Evolutionary conservation across 2,329 filamentous ascomycete genomes (phyloP), one percentile per base, ranked within the genome.

Genomic region (Alternaria sp.): DNA sequence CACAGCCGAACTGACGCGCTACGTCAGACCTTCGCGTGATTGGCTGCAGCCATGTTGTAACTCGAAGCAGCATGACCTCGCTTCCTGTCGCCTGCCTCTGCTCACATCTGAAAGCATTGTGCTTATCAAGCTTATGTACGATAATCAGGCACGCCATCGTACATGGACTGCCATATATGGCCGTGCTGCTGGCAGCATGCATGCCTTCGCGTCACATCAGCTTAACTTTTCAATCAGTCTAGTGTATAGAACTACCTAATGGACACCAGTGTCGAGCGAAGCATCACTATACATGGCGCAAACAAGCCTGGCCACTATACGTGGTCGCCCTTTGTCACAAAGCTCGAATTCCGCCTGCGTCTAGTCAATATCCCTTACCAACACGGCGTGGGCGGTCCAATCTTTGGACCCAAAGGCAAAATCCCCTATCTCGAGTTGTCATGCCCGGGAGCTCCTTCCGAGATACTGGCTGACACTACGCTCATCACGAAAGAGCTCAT

Each of bases 331-430:
- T 22, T 88, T 65, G 86, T 88, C 53, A 84, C 78, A 44, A 90
- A 90, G 71, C 79, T 89, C 16, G 88, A 90, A 70, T 81, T 86
- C 18, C 86, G 87, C 14, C 80, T 89, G 6, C 87, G 88, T 38
- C 36, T 38, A n/a, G 16, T 7, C 16, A n/a, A 18, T 38, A 4
- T 18, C n/a, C 36, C 14, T 82, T 88, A 64, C 81, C 81, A 64
- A 16, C 68, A 75, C 5, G 82, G 77, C 3, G 62, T 64, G 3
- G 87, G 87, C 1, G 84, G 83, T 0, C 71, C 80, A 0, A 68
- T 64, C 41, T 38, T n/a, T 38, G 84, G 80, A 0, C 87, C 88
- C 0, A 82, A 79, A 51, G 86, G 86, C 41, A 90, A 89, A 74
- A 36, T 36, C 11, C 8, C 16, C 0, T 90, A 89, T 67, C 56